A percentile compares a stretch with the other conserved stretches of the same genome.
These are phyloP conservation scores for Pelargonium myrrhifolium DNA, from an alignment of 441 rosid genomes.

Conservation along the genomic window DNA sequence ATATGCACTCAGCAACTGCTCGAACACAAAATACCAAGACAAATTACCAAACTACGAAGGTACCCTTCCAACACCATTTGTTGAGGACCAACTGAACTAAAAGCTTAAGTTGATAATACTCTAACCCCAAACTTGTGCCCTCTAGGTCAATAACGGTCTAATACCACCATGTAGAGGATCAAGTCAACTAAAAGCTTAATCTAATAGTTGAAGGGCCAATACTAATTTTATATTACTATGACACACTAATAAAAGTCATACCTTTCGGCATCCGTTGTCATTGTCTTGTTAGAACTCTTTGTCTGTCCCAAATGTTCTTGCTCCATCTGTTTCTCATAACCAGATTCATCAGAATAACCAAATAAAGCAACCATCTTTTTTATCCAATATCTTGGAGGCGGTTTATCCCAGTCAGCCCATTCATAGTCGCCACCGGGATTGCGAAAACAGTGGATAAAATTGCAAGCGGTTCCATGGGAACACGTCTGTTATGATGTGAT, in stretches of 20 bases:
- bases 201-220: neutral
- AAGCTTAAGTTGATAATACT: too few species aligned
- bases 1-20: neutral
- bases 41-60: neutral
- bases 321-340: slow-evolving; percentile 29
- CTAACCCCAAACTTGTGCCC: too few species aligned
- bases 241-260: slow-evolving; percentile 10
- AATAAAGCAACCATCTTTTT: slow-evolving; percentile 72
- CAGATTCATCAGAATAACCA: slow-evolving; percentile 54
- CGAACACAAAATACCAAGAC: neutral
- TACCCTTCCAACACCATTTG: neutral
- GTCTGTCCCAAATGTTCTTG: slow-evolving; percentile 27
- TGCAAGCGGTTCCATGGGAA: slow-evolving; percentile 87
- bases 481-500: slow-evolving; percentile 49
- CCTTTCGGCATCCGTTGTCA: slow-evolving; percentile 36
- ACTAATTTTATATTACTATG: neutral
- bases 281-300: slow-evolving; percentile 29
- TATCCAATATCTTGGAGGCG: slow-evolving; percentile 85
- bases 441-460: slow-evolving; percentile 88
- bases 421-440: slow-evolving; percentile 97
- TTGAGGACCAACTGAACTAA: neutral
- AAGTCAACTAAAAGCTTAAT: too few species aligned
- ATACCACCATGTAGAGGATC: neutral
- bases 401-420: slow-evolving; percentile 94
- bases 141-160: too few species aligned